These are phyloP conservation scores for Keqinozyma sinolaborantium DNA, from an alignment of 1,139 yeast species.

Conservation along the genomic window DNA sequence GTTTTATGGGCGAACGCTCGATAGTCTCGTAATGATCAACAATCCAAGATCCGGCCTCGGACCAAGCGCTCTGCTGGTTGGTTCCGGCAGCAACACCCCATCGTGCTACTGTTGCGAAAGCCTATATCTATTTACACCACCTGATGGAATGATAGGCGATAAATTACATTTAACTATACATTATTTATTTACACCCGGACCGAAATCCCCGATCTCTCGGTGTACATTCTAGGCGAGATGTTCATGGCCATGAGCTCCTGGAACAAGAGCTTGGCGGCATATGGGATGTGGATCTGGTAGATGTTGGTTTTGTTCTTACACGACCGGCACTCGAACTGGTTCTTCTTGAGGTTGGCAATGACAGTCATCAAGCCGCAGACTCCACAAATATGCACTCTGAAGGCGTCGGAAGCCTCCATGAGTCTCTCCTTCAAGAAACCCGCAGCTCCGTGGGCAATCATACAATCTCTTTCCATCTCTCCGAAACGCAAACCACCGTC, in stretches of 20 bases:
- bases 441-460: constrained; percentile 99
- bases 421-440: constrained; percentile 94
- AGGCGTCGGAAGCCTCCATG: constrained; percentile 99
- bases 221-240: constrained; percentile 81
- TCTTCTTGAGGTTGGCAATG: constrained; percentile 93
- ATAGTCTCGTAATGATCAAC: too few relatives aligned
- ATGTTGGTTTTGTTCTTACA: constrained; percentile 98
- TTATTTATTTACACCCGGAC: constrained; percentile 29
- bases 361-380: constrained; percentile 97
- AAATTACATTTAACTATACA: constrained; percentile 8
- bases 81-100: too few relatives aligned
- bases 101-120: too few relatives aligned
- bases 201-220: constrained; percentile 52
- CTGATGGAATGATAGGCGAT: too few relatives aligned
- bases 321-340: constrained; percentile 96
- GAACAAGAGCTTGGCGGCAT: constrained; percentile 94
- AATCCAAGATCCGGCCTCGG: too few relatives aligned
- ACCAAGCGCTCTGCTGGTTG: too few relatives aligned
- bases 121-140: too few relatives aligned
- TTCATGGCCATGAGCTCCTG: constrained; percentile 99
- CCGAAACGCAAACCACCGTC: constrained; percentile 99
- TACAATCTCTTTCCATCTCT: constrained; percentile 99
- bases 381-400: constrained; percentile 97
- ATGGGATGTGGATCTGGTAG: constrained; percentile 94
- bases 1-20: too few relatives aligned